Percentiles rank a stretch among this genome's conserved stretches.
Evolutionary conservation across 495 filamentous ascomycete genomes (phyloP).

Genomic region (Tuber magnatum): DNA sequence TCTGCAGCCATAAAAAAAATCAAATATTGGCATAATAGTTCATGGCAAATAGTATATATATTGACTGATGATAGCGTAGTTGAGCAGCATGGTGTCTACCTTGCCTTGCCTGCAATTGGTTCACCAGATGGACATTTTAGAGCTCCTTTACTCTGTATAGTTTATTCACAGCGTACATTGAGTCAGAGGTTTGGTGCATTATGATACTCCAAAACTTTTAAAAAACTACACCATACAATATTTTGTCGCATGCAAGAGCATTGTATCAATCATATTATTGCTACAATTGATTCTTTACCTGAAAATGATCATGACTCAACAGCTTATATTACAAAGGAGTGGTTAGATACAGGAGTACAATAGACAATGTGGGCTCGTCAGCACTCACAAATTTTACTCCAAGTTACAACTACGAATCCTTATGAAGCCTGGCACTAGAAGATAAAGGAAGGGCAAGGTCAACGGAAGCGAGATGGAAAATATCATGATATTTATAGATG

Average conservation of each 20-base stretch:
- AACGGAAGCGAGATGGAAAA: constrained; percentile 4
- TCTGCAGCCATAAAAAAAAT: constrained; percentile 3
- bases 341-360: not conserved
- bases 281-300: too few species aligned
- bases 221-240: not conserved
- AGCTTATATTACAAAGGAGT: constrained; percentile 8
- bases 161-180: too few species aligned
- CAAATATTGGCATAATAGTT: not conserved
- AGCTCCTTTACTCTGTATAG: too few species aligned
- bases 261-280: too few species aligned
- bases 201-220: not conserved
- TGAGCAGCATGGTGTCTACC: constrained; percentile 4
- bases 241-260: too few species aligned
- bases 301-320: too few species aligned
- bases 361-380: constrained; percentile 6
- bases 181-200: too few species aligned
- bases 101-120: constrained; percentile 1
- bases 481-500: constrained; percentile 1
- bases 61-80: constrained; percentile 14
- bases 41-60: constrained; percentile 8
- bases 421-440: constrained; percentile 8
- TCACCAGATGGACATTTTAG: too few species aligned
- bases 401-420: constrained; percentile 6
- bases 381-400: constrained; percentile 10
- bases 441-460: constrained; percentile 5